Conservation (phyloP, 2,329 filamentous ascomycete species). For the Cytospora leucostoma region DNA sequence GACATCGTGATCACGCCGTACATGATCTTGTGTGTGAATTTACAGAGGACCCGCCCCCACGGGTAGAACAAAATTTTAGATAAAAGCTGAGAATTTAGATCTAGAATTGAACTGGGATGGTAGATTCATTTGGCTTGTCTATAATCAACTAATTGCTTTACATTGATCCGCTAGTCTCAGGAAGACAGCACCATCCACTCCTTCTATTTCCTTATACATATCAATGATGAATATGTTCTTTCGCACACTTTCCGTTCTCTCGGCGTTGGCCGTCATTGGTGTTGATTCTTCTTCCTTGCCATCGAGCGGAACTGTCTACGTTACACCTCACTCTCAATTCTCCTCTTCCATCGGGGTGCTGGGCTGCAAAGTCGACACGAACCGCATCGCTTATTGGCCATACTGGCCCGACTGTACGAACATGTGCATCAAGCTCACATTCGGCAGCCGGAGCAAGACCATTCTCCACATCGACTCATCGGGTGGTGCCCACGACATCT, state of each 20-base stretch:
- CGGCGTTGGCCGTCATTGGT: not conserved
- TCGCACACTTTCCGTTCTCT: not conserved
- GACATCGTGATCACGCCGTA: not conserved
- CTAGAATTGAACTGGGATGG: not conserved
- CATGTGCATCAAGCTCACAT: constrained; percentile 57
- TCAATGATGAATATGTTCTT: not conserved
- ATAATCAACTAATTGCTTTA: not conserved
- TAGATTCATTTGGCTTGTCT: too few relatives aligned
- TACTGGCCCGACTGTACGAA: constrained; percentile 53
- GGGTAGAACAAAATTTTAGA: not conserved
- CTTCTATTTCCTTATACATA: not conserved
- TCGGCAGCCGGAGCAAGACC: constrained; percentile 49
- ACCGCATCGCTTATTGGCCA: constrained; percentile 65
- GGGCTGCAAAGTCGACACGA: constrained; percentile 62
- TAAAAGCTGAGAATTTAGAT: not conserved
- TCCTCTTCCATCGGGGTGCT: constrained; percentile 59
- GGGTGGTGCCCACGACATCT: constrained; percentile 58
- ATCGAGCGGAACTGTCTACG: constrained; percentile 34
- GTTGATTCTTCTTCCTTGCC: not conserved
- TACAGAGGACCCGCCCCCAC: not conserved
- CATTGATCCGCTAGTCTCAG: not conserved
- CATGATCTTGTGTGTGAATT: not conserved
- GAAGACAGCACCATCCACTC: constrained; percentile 4
- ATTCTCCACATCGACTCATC: constrained; percentile 61
- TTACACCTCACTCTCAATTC: constrained; percentile 59